These are phyloP conservation scores for Kondoa malvinella DNA, from an alignment of 768 basidiomycete genomes.

Conservation along the genomic window DNA sequence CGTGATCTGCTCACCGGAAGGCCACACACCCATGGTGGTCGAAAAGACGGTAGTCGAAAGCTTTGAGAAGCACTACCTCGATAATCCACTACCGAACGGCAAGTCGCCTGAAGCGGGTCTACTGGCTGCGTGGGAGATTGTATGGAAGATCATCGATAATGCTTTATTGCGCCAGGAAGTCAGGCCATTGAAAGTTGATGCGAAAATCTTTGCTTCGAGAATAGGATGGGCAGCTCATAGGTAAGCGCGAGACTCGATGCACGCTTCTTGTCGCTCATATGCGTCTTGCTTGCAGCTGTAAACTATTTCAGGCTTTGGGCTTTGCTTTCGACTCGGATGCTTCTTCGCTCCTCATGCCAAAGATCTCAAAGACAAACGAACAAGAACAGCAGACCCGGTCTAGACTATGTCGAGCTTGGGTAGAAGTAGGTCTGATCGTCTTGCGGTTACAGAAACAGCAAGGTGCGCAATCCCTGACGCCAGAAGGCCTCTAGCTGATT, in stretches of 20 bases:
- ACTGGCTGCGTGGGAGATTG: constrained; percentile 2
- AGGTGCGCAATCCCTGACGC: neutral
- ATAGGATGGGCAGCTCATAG: neutral
- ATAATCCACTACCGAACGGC: neutral
- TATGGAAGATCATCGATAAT: constrained; percentile 8
- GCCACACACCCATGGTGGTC: no score
- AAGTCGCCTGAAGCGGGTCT: neutral
- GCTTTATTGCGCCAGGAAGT: neutral
- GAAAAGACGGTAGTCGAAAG: neutral
- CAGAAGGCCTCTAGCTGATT: neutral
- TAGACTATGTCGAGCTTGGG: neutral
- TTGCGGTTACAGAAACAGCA: neutral
- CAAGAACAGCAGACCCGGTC: neutral
- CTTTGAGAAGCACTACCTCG: neutral
- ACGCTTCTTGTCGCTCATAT: neutral
- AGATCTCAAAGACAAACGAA: neutral
- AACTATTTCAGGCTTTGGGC: neutral
- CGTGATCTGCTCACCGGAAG: neutral
- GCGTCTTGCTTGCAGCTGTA: neutral
- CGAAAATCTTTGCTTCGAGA: neutral
- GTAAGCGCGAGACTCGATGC: neutral
- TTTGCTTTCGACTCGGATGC: neutral
- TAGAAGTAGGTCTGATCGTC: neutral
- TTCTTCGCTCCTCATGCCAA: neutral
- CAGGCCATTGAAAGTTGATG: neutral